These are phyloP conservation scores for Monilinia polystroma DNA, from an alignment of 2,329 filamentous ascomycete genomes.

Conservation along the genomic window DNA sequence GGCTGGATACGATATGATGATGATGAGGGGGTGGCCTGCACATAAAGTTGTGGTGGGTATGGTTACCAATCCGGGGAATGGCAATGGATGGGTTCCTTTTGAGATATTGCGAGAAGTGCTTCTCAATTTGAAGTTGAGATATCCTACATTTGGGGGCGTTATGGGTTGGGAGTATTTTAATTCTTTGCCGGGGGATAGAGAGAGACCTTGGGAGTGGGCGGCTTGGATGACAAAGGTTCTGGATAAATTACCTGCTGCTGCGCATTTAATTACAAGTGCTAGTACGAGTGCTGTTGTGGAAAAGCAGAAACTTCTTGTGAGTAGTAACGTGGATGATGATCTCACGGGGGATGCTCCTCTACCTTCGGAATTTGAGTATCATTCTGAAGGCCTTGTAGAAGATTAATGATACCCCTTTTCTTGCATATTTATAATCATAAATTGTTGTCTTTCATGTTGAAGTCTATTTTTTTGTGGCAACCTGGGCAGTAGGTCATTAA, in stretches of 20 bases:
- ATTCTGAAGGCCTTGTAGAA: constrained; percentile 27
- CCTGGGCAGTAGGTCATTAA: no score
- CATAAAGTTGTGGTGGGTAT: constrained; percentile 76
- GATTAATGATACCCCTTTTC: constrained; percentile 20
- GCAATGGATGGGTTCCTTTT: constrained; percentile 63
- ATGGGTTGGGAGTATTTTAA: constrained; percentile 98
- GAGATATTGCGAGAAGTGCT: constrained; percentile 57
- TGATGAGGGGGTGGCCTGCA: constrained; percentile 67
- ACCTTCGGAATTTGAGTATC: constrained; percentile 30
- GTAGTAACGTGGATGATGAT: constrained; percentile 22
- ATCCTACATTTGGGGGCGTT: constrained; percentile 75
- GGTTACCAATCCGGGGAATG: constrained; percentile 75
- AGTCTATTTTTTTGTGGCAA: background rate
- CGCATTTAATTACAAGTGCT: background rate
- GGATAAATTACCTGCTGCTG: background rate
- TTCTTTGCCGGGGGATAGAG: constrained; percentile 61
- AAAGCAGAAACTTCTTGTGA: background rate
- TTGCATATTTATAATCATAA: background rate
- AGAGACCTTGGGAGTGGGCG: constrained; percentile 76
- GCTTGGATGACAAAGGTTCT: constrained; percentile 52
- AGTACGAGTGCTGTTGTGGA: background rate
- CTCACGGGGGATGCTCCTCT: constrained; percentile 25
- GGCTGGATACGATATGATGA: constrained; percentile 51
- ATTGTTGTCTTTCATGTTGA: background rate
- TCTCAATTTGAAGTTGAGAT: constrained; percentile 55